Conservation (phyloP, 2,329 filamentous ascomycete genomes). For the Aspergillus persii region DNA sequence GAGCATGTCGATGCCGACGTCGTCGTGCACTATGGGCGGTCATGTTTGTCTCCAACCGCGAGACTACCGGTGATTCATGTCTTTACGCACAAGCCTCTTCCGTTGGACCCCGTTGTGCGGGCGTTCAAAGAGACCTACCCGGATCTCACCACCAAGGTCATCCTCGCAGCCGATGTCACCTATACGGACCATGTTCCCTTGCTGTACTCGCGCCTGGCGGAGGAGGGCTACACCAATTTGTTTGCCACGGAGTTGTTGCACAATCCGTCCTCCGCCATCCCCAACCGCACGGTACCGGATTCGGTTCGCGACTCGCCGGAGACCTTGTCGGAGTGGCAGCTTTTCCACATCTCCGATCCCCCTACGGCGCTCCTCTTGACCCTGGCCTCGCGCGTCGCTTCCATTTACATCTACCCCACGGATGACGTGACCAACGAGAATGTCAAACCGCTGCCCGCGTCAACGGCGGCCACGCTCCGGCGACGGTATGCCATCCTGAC, state of each 20-base stretch:
- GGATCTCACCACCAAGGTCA: slow-evolving; percentile 61
- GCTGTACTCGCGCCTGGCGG: slow-evolving; percentile 55
- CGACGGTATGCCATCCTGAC: slow-evolving; percentile 87
- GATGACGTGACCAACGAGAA: slow-evolving; percentile 28
- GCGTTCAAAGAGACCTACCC: slow-evolving; percentile 70
- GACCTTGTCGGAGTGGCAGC: slow-evolving; percentile 62
- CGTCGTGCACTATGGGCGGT: slow-evolving; percentile 89
- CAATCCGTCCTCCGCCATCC: slow-evolving; percentile 75
- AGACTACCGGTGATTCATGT: slow-evolving; percentile 85
- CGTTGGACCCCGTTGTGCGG: slow-evolving; percentile 56
- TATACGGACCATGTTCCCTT: slow-evolving; percentile 71
- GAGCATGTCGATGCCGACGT: slow-evolving; percentile 90
- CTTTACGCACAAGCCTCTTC: slow-evolving; percentile 73
- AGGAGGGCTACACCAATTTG: slow-evolving; percentile 67
- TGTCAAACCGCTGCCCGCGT: slow-evolving; percentile 46
- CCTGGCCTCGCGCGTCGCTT: slow-evolving; percentile 75
- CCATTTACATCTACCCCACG: slow-evolving; percentile 74
- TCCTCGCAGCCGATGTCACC: slow-evolving; percentile 86
- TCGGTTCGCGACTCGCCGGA: slow-evolving; percentile 46
- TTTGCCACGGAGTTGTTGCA: slow-evolving; percentile 71
- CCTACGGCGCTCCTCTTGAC: slow-evolving; percentile 81
- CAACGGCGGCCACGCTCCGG: slow-evolving; percentile 62
- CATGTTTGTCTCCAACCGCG: slow-evolving; percentile 87
- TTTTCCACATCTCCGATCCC: slow-evolving; percentile 83
- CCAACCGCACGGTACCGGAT: slow-evolving; percentile 71